Conservation (phyloP, 768 basidiomycete genomes). For the Dentipellis sp. region DNA sequence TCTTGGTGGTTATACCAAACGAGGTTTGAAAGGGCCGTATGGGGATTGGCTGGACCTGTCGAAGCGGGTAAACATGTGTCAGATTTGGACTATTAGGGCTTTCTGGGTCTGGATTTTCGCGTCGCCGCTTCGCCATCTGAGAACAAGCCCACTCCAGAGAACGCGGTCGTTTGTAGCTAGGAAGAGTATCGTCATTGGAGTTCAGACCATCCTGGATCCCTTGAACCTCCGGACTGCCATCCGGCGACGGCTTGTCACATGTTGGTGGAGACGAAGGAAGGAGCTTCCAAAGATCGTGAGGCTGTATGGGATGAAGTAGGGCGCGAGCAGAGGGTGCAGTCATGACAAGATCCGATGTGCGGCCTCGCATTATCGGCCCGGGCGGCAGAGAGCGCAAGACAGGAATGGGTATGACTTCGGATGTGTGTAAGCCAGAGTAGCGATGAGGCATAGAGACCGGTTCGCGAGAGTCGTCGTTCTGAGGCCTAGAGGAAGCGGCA, state of each 20-base stretch:
- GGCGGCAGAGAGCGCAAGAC: neutral
- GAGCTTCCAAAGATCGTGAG: conserved; percentile 22
- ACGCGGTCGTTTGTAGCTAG: conserved; percentile 18
- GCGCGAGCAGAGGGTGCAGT: too few species aligned
- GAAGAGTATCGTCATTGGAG: neutral
- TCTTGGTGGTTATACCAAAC: too few species aligned
- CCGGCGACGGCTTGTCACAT: conserved; percentile 6
- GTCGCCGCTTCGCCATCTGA: conserved; percentile 28
- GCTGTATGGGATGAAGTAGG: neutral
- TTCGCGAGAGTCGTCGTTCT: too few species aligned
- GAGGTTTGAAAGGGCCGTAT: too few species aligned
- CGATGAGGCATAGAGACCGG: neutral
- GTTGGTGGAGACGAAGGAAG: conserved; percentile 19
- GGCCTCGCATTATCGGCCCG: too few species aligned
- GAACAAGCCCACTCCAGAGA: conserved; percentile 40
- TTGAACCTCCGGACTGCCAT: conserved; percentile 6
- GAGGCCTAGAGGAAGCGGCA: neutral
- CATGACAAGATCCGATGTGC: too few species aligned
- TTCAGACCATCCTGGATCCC: neutral
- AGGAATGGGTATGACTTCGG: neutral
- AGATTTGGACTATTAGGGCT: too few species aligned
- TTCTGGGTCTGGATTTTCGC: conserved; percentile 8
- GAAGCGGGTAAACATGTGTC: too few species aligned
- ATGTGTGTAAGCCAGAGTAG: neutral
- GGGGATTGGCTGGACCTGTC: too few species aligned